Conservation (phyloP, 2,329 filamentous ascomycete species). For the Botryotinia globosa region DNA sequence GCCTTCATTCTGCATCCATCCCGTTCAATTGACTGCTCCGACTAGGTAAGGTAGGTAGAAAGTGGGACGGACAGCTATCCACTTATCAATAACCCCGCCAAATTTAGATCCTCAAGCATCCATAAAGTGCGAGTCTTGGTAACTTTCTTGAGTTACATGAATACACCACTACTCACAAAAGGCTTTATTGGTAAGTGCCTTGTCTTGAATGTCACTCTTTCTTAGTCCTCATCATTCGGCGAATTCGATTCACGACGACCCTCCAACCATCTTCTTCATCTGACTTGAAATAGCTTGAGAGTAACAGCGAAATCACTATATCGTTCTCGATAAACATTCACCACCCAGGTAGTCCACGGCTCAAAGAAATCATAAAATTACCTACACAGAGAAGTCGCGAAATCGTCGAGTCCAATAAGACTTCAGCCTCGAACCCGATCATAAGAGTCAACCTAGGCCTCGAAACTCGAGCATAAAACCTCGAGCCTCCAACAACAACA, state of each 20-base stretch:
- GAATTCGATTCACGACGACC: background rate
- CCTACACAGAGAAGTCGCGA: slow-evolving; percentile 17
- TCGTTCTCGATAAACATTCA: background rate
- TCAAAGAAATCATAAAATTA: background rate
- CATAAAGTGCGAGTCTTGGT: background rate
- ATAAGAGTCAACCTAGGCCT: background rate
- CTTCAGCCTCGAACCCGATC: background rate
- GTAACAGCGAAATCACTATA: background rate
- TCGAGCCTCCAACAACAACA: background rate
- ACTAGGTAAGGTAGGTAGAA: background rate
- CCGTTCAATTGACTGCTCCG: background rate
- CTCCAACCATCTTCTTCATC: background rate
- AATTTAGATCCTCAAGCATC: background rate
- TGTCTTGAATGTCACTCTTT: background rate
- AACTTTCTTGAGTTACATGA: background rate
- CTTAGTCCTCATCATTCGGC: background rate
- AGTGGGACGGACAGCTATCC: background rate
- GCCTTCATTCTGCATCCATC: too few relatives aligned
- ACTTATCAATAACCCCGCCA: background rate
- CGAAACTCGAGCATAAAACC: background rate
- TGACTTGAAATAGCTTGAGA: slow-evolving; percentile 3
- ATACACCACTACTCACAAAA: background rate
- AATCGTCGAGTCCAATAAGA: background rate
- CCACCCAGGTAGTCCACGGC: background rate
- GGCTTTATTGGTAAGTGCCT: background rate